These are phyloP conservation scores for Penicillium sp. DNA, from an alignment of 2,329 filamentous ascomycete species.

Conservation along the genomic window DNA sequence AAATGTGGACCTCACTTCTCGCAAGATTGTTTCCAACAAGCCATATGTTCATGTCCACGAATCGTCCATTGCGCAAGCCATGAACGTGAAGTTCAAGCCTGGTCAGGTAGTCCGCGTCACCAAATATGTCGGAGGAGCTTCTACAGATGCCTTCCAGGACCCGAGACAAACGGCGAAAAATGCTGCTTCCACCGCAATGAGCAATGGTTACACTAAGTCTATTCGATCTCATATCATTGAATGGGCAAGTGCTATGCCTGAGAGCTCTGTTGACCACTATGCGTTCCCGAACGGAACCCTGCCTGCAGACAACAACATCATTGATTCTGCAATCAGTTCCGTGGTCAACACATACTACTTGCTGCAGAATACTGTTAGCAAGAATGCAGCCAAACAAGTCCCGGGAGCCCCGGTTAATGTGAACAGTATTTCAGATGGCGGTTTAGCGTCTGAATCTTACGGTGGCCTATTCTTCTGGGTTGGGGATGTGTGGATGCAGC, in stretches of 20 bases:
- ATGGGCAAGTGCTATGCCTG: constrained; percentile 66
- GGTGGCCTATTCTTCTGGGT: constrained; percentile 70
- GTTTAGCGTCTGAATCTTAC: constrained; percentile 69
- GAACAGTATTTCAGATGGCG: constrained; percentile 70
- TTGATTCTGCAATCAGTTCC: constrained; percentile 56
- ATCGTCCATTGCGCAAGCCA: constrained; percentile 68
- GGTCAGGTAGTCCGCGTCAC: constrained; percentile 60
- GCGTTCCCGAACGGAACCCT: constrained; percentile 62
- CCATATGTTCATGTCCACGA: constrained; percentile 59
- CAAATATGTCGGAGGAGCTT: constrained; percentile 72
- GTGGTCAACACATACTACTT: constrained; percentile 54
- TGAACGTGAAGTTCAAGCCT: constrained; percentile 57
- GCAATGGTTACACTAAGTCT: constrained; percentile 60
- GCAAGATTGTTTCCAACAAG: constrained; percentile 50
- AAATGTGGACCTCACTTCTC: constrained; percentile 49
- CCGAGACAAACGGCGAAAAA: constrained; percentile 59
- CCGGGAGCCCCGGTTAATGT: constrained; percentile 59
- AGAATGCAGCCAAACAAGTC: constrained; percentile 57
- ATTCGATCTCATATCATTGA: constrained; percentile 62
- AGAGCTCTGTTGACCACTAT: constrained; percentile 67
- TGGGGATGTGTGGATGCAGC: constrained; percentile 70
- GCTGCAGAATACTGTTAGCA: constrained; percentile 55
- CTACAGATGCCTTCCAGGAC: constrained; percentile 68
- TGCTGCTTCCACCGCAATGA: constrained; percentile 57
- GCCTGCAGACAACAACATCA: constrained; percentile 60